Percentiles rank a stretch among this genome's conserved stretches.
phyloP scores from a whole-genome alignment of 139 green algal genomes.

The Ettlia oleoabundans region DNA sequence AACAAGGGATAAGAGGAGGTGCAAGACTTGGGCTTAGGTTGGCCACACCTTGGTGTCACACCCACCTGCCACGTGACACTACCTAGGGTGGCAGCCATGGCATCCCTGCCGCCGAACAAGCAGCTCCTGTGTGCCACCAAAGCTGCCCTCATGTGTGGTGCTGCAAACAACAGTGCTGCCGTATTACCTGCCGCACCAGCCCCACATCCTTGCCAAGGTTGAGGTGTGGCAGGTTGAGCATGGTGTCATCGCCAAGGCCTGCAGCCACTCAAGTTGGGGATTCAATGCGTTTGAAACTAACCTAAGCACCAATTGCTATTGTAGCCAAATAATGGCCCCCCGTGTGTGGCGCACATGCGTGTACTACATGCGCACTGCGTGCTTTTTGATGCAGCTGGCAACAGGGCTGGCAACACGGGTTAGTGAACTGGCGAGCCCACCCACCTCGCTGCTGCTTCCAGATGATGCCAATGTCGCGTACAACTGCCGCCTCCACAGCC shows the following conservation, averaged over 20 bases:
- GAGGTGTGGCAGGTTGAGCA: constrained; percentile 8
- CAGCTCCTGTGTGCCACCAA: not conserved
- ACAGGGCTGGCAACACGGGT: not conserved
- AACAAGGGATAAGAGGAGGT: not conserved
- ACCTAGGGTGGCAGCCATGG: too few species aligned
- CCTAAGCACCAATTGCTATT: not conserved
- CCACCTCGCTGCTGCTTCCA: constrained; percentile 18
- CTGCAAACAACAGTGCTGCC: not conserved
- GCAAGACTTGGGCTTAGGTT: too few species aligned
- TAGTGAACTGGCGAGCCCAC: not conserved
- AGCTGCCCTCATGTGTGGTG: not conserved
- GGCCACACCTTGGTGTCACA: too few species aligned
- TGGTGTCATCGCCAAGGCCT: not conserved
- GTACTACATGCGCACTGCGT: not conserved
- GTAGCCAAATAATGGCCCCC: not conserved
- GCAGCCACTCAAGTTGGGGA: not conserved
- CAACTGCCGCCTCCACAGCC: not conserved
- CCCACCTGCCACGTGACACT: too few species aligned
- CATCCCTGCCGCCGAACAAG: too few species aligned
- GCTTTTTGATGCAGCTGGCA: not conserved
- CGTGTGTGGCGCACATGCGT: too few species aligned
- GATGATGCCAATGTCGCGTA: constrained; percentile 13
- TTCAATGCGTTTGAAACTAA: not conserved
- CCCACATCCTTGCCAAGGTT: not conserved
- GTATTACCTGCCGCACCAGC: not conserved